Evolutionary conservation across 2,329 filamentous ascomycete species (phyloP), one percentile per base, ranked within the genome.

Genomic region (Microascus cirrosus): DNA sequence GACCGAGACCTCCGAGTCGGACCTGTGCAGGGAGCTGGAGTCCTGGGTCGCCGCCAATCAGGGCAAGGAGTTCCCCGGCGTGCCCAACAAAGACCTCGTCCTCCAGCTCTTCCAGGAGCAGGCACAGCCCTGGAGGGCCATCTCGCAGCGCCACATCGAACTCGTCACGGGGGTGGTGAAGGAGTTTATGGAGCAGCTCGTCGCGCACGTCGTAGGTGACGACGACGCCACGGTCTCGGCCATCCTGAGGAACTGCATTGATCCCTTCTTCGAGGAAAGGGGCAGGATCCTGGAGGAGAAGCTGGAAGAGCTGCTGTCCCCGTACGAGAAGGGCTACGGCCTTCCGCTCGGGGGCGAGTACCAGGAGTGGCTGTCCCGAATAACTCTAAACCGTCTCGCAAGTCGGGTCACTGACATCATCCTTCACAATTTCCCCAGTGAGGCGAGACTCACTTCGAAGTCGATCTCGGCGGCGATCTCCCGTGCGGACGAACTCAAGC

Each of bases 61-160:
- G 57, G 74, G 74, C 1, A 66, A 59, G 1, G 73, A 75, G 53
- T 71, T 76, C 22, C 71, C 73, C 0, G 73, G 73, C 0, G 66
- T 66, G 0, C 63, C 68, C 0, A 77, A 73, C 45, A 64, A 64
- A 15, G 65, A 70, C 0, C 64, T 77, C 3, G 70, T 65, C 0
- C 63, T 73, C 2, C 64, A 71, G 35, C 61, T 77, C 1, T 77
- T 78, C 61, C 67, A 68, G 28, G 63, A 65, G 8, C 71, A 76
- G 35, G 63, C 71, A 0, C 51, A 59, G 5, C 72, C 71, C 0
- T 78, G 75, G 76, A 63, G 67, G 10, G 28, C 8, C 0, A 73
- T 78, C 25, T 67, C 74, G 1, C 56, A 65, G 22, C 62, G 61
- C 2, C 73, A 78, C 58, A 24, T 77, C 6, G 53, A 66, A 0